A percentile compares a stretch with the other conserved stretches of the same genome.
Conservation (phyloP, 2,329 filamentous ascomycete species). For the Colletotrichum acutatum region DNA sequence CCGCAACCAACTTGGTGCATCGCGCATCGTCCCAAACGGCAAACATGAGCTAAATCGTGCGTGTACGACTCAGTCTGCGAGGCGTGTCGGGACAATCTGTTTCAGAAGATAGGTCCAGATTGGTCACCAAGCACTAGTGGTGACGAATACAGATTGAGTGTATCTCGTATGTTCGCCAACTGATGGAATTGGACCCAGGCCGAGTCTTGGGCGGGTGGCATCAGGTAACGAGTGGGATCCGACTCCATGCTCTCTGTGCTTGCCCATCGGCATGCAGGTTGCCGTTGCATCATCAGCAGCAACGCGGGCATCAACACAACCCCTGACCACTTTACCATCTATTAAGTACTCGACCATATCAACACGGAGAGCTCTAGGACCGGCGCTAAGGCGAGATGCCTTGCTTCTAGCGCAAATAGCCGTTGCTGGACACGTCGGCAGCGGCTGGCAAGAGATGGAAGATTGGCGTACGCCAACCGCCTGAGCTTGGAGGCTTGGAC, state of each 20-base stretch:
- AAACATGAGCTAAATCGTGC: slow-evolving; percentile 20
- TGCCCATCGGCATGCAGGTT: neutral
- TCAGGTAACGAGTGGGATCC: neutral
- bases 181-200: neutral
- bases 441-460: neutral
- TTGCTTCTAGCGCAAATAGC: slow-evolving; percentile 3
- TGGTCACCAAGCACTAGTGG: neutral
- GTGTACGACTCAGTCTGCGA: slow-evolving; percentile 22
- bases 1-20: neutral
- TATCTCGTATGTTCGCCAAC: neutral
- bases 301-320: neutral
- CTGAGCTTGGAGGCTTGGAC: neutral
- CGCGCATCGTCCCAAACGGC: slow-evolving; percentile 24
- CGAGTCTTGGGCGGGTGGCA: neutral
- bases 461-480: slow-evolving; percentile 2
- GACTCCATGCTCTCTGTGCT: neutral
- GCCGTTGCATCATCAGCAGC: neutral
- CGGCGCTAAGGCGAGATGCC: neutral
- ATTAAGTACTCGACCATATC: neutral
- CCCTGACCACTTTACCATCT: neutral
- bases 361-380: neutral
- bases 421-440: neutral
- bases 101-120: slow-evolving; percentile 16
- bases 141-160: neutral
- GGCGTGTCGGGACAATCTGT: slow-evolving; percentile 16